Evolutionary conservation across 495 filamentous ascomycete genomes (phyloP).

Genomic region (Penicillium paradoxum): DNA sequence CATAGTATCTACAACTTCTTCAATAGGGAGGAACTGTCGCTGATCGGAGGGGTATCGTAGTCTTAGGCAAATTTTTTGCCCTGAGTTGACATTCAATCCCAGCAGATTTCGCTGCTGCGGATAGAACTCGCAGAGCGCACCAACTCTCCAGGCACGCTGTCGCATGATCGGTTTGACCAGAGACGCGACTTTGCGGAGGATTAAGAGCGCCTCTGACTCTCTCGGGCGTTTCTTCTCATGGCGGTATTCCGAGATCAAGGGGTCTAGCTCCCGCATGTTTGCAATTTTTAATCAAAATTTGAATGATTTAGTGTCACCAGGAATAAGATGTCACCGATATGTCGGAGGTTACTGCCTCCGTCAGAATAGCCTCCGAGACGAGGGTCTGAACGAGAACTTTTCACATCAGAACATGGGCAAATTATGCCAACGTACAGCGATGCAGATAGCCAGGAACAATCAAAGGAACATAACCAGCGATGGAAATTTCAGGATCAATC

Average conservation of each 20-base stretch:
- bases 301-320: not conserved
- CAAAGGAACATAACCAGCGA: slow-evolving; percentile 1
- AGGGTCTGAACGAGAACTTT: not conserved
- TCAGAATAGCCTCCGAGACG: slow-evolving; percentile 3
- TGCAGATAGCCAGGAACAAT: not conserved
- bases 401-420: slow-evolving; percentile 6
- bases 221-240: slow-evolving; percentile 70
- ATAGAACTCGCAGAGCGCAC: slow-evolving; percentile 78
- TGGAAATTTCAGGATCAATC: not conserved
- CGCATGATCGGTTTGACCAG: slow-evolving; percentile 95
- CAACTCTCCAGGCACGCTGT: slow-evolving; percentile 74
- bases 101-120: slow-evolving; percentile 69
- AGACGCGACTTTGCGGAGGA: slow-evolving; percentile 77
- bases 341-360: not conserved
- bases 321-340: not conserved
- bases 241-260: slow-evolving; percentile 69
- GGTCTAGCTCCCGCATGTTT: slow-evolving; percentile 61
- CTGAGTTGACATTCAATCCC: slow-evolving; percentile 74
- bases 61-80: slow-evolving; percentile 76
- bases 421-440: not conserved
- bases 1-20: slow-evolving; percentile 84
- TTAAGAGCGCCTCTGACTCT: slow-evolving; percentile 74
- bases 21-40: slow-evolving; percentile 72
- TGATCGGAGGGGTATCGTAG: slow-evolving; percentile 73
- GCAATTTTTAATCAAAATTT: not conserved